Base-by-base conservation (phyloP, 1,139 yeast species). In the Blastobotrys capitulatus region DNA sequence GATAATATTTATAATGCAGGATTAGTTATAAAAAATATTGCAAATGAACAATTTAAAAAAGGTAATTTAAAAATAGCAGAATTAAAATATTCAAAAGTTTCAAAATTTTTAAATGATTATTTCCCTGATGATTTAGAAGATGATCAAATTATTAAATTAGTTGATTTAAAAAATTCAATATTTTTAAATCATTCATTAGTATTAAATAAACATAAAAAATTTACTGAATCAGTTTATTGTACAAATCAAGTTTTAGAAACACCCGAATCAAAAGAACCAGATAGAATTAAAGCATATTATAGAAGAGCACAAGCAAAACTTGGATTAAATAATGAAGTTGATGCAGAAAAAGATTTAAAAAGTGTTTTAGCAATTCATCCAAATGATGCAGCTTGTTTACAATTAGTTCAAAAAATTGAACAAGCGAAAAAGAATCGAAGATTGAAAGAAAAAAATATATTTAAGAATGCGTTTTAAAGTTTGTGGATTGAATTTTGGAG, bases 271-370 rank as follows among this genome's bases (percentile, higher is more conserved):
- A 87, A 80, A 47, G 84, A 78, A 49, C 78, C 80, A 58, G 80
- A 86, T 27, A 78, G 77, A 64, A 88, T 95, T 8, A 90, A 90
- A 72, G 96, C 96, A 0, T 73, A 78, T 47, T 90, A 85, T 72
- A 81, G 97, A 64, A 82, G 88, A 68, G 97, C 96, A 35, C 72
- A 49, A 29, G 62, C 56, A 6, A 47, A 53, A 37, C 37, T 58
- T 41, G 38, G 51, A 27, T 51, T 52, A 13, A 83, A 83, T 60
- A 82, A 86, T 60, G 86, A 84, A 54, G 87, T 81, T 20, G 75
- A 73, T 49, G 95, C 96, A 0, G 72, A 83, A 51, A 65, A 66
- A 18, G 82, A 80, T 54, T 77, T 88, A 51, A 79, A 80, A 56
- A 71, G 75, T 52, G 97, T 97, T 0, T 70, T 80, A 43, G 69